These are phyloP conservation scores for Melastoma malabathricum DNA, from an alignment of 345 rosid species.

Conservation along the genomic window DNA sequence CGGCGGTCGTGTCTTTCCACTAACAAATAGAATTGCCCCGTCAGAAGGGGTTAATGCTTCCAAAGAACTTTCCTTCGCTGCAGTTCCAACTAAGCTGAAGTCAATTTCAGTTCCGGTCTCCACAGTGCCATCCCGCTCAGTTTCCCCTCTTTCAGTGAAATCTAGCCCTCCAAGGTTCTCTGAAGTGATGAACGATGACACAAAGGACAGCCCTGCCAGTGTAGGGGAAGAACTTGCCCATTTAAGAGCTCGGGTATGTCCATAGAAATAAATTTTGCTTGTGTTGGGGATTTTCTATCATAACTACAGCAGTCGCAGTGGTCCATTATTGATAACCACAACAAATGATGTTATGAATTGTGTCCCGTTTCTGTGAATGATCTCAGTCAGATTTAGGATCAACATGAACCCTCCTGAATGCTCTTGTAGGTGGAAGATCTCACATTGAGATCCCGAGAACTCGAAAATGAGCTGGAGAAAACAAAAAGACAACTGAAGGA, in stretches of 20 bases:
- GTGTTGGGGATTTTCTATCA: too few relatives aligned
- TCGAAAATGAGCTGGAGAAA: constrained; percentile 68
- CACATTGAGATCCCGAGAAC: constrained; percentile 32
- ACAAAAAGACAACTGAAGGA: constrained; percentile 47
- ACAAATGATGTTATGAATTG: too few relatives aligned
- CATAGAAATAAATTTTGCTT: background rate
- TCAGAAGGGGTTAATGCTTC: constrained; percentile 16
- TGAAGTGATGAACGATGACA: constrained; percentile 30
- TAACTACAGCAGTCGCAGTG: background rate
- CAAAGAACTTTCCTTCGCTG: constrained; percentile 21
- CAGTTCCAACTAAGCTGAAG: constrained; percentile 21
- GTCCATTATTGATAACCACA: background rate
- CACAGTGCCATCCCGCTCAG: constrained; percentile 20
- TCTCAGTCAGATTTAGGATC: background rate
- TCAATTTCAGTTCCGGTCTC: constrained; percentile 29
- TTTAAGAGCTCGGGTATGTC: constrained; percentile 55
- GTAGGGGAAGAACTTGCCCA: constrained; percentile 35
- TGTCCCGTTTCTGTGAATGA: too few relatives aligned
- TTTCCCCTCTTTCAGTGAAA: constrained; percentile 37
- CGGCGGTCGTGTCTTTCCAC: constrained; percentile 24
- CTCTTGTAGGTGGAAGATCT: constrained; percentile 64
- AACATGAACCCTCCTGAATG: background rate
- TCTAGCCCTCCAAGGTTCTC: constrained; percentile 37
- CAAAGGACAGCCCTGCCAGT: constrained; percentile 34
- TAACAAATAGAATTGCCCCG: constrained; percentile 22